phyloP scores from a whole-genome alignment of 768 basidiomycete genomes.

The Boletales sp. region DNA sequence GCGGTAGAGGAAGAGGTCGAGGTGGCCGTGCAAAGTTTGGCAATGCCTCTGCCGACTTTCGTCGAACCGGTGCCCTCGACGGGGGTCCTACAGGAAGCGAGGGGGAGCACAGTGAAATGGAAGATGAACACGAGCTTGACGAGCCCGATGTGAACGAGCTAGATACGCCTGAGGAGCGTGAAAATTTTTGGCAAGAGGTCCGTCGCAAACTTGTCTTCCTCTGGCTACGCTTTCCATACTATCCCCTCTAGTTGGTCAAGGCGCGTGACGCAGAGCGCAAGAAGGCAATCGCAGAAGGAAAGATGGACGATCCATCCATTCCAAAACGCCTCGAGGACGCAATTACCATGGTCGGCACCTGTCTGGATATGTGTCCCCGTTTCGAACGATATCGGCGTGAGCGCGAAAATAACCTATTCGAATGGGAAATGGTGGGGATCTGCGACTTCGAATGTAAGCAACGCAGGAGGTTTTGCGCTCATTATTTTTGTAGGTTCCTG shows the following conservation, averaged over 20 bases:
- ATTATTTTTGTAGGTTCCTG: constrained; percentile 58
- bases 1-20: constrained; percentile 43
- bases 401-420: constrained; percentile 81
- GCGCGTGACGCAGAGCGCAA: constrained; percentile 69
- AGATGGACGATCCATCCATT: constrained; percentile 83
- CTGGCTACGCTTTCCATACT: constrained; percentile 20
- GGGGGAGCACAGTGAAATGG: constrained; percentile 33
- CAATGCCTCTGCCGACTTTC: constrained; percentile 39
- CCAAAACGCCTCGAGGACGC: constrained; percentile 84
- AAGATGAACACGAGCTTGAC: constrained; percentile 28
- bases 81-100: constrained; percentile 32
- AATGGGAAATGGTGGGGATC: constrained; percentile 74
- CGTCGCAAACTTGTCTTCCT: constrained; percentile 22
- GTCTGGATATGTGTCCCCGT: constrained; percentile 90
- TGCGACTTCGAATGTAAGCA: constrained; percentile 1
- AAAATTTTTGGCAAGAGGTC: constrained; percentile 72
- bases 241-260: constrained; percentile 55
- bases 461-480: constrained; percentile 22
- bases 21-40: constrained; percentile 36
- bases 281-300: constrained; percentile 73
- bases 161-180: constrained; percentile 60
- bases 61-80: constrained; percentile 22
- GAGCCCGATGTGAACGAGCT: constrained; percentile 45
- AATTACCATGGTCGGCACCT: constrained; percentile 90
- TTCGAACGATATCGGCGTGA: constrained; percentile 92